Base-by-base conservation (phyloP, 106 monocot genomes). In the Dactylorhiza incarnata region DNA sequence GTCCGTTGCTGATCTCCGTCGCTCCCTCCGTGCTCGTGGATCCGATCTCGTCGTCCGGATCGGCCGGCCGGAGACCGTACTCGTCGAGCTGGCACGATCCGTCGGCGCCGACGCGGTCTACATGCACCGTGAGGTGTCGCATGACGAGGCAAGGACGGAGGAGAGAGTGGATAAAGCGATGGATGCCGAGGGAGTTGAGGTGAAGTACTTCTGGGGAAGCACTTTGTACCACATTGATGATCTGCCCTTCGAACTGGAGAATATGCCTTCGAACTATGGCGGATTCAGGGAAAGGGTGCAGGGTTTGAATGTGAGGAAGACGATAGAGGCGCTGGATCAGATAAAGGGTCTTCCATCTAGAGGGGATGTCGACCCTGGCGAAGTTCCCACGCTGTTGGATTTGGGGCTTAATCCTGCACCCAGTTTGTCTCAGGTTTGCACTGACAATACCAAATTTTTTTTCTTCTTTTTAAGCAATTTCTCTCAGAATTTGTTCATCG, bases 131-230 rank as follows among this genome's bases (percentile, higher is more conserved):
- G 97, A 99, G 85, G 94, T 94, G 58, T 87, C 91, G 20, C 75
- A 76, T 0, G 94, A 86, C 43, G 97, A 99, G 87, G 87, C 83
- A 55, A 58, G 53, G 78, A 73, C 83, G 3, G 97, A 99, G 87
- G 94, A 94, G 87, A 83, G 76, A 75, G 86, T 99, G 54, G 80
- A 71, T 71, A 84, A 86, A 81, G 91, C 87, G 9, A 86, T 99
- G 87, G 91, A 99, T 78, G 84, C 82, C 72, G 94, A 99, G 43
- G 97, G 97, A 14, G 81, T 99, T n/a, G 94, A 99, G 76, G 84
- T 99, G 53, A 94, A 89, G 87, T 91, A 87, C 73, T 99, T 99
- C 81, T 99, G 97, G 97, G 97, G 97, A 49, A 99, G 91, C 66
- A 99, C 97, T 9, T 81, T 99, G 70, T 91, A 99, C 76, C 97